Conservation (phyloP, 345 rosid species). For the Adansonia digitata region DNA sequence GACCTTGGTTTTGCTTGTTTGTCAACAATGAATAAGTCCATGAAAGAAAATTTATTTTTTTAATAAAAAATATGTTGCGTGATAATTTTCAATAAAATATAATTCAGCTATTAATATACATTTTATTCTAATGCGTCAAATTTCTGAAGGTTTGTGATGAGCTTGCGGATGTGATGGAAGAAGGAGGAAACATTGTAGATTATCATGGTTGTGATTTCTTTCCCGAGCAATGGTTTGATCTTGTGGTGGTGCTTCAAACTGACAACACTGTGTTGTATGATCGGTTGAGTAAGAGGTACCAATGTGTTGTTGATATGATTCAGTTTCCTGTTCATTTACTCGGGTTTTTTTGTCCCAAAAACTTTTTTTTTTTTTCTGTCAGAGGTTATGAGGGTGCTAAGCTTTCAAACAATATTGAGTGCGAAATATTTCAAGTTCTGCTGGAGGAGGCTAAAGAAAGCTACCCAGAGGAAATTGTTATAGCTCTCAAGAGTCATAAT, state of each 20-base stretch:
- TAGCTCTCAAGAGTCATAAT: slow-evolving; percentile 50
- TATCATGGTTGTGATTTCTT: slow-evolving; percentile 91
- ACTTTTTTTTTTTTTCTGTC: slow-evolving; percentile 7
- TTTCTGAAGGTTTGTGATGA: slow-evolving; percentile 75
- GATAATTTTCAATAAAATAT: not conserved
- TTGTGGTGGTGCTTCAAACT: slow-evolving; percentile 71
- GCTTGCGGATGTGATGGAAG: slow-evolving; percentile 73
- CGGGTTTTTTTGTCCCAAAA: not conserved
- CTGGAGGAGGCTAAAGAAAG: slow-evolving; percentile 83
- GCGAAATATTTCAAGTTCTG: slow-evolving; percentile 68
- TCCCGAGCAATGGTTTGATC: slow-evolving; percentile 80
- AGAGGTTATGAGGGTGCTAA: slow-evolving; percentile 66
- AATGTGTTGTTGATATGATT: not conserved
- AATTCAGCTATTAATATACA: not conserved
- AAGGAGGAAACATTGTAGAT: slow-evolving; percentile 80
- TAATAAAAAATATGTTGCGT: not conserved
- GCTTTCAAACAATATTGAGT: slow-evolving; percentile 73
- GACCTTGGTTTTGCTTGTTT: not conserved
- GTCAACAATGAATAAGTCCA: not conserved
- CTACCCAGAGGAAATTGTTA: slow-evolving; percentile 52
- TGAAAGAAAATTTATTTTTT: not conserved
- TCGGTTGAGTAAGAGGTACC: slow-evolving; percentile 67
- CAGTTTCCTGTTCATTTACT: not conserved
- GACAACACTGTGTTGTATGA: slow-evolving; percentile 66
- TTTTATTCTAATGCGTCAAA: slow-evolving; percentile 1